Evolutionary conservation across 176 grass and related monocot species (phyloP), one percentile per base, ranked within the genome.

Genomic region (Oryza punctata): DNA sequence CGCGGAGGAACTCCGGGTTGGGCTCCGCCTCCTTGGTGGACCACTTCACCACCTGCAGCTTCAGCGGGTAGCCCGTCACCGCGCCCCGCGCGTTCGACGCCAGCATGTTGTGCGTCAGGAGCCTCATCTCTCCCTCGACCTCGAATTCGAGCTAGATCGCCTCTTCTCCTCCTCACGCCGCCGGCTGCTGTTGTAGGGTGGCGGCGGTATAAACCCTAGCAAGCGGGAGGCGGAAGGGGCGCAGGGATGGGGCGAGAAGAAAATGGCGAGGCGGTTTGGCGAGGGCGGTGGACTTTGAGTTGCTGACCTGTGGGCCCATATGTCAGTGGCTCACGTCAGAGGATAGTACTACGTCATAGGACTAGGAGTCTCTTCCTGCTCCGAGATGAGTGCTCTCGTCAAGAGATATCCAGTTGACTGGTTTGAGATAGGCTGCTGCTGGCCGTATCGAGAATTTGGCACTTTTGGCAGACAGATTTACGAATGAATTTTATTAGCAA

Each of bases 1-100:
- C 89, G 77, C 93, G 91, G 85, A 98, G 91, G 91, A 98, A 98
- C 65, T 95, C 96, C 79, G 85, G 79, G 96, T 90, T 98, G 83
- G 95, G 89, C 6, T 98, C 96, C 79, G 91, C 93, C 87, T 96
- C 96, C 91, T 95, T 98, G 80, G 87, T 85, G 67, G 87, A 76
- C 73, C 83, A 87, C 80, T 92, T 94, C 67, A 83, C 67, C 41
- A 84, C 88, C 77, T 97, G 85, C 75, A 92, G 82, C 78, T 76
- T 84, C 15, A 97, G 89, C 63, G 94, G 94, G 94, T 88, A 97
- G 26, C 89, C 94, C n/a, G 84, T 85, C 71, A 72, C 78, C 37
- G 91, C 91, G 44, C 94, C 94, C 78, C 82, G 89, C 50, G 94
- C 82, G 85, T 91, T 97, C 63, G 91, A 91, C 12, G 94, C 88